Conservation (phyloP, 306 rosid species). For the Begonia peltatifolia region DNA sequence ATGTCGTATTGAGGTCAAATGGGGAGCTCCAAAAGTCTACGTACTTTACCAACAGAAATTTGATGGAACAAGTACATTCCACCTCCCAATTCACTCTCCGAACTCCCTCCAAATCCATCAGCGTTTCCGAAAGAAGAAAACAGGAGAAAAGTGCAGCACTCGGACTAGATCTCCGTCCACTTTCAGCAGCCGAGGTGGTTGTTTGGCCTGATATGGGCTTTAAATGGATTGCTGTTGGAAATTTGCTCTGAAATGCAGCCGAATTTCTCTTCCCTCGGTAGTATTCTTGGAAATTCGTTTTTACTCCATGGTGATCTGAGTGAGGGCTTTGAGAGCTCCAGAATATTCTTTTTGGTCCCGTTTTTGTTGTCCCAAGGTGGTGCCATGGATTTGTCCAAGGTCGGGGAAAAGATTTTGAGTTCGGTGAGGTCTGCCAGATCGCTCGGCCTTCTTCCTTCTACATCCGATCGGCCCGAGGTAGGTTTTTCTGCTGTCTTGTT, state of each 20-base stretch:
- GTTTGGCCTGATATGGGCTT: constrained; percentile 16
- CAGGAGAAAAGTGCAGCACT: no score
- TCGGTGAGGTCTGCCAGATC: constrained; percentile 97
- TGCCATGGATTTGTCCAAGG: constrained; percentile 93
- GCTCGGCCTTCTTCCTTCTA: constrained; percentile 74
- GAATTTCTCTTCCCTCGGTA: constrained; percentile 69
- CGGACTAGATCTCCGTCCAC: no score
- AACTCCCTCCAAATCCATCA: no score
- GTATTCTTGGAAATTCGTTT: constrained; percentile 66
- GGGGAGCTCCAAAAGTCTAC: no score
- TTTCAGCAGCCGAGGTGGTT: neutral
- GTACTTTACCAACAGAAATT: neutral
- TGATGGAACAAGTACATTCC: neutral
- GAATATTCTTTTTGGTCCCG: constrained; percentile 73
- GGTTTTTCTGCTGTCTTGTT: neutral
- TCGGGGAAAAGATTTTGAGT: constrained; percentile 89
- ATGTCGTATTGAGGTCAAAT: no score
- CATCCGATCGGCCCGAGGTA: constrained; percentile 95
- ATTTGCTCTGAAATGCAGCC: constrained; percentile 86
- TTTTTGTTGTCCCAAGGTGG: constrained; percentile 81
- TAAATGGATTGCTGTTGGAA: constrained; percentile 24
- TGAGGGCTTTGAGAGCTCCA: constrained; percentile 66
- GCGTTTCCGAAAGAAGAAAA: no score
- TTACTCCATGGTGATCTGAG: constrained; percentile 71
- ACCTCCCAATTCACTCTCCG: no score